These are phyloP conservation scores for Phytophthora brassicae DNA, from an alignment of 352 stramenopile genomes.

Conservation along the genomic window DNA sequence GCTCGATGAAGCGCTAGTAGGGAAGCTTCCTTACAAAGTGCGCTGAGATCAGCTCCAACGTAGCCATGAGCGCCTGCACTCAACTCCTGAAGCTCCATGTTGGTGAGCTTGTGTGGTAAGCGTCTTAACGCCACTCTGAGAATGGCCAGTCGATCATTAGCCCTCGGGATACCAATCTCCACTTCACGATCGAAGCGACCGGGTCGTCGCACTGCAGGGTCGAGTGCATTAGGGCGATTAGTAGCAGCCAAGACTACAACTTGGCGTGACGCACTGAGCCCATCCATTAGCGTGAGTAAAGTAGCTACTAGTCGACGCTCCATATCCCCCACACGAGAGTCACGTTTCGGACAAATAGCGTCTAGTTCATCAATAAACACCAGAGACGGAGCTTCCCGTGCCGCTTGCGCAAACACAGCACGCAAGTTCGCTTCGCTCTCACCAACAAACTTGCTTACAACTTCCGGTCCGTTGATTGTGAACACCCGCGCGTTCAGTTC, in stretches of 20 bases:
- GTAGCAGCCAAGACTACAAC: slow-evolving; percentile 81
- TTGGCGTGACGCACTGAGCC: slow-evolving; percentile 57
- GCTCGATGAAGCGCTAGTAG: slow-evolving; percentile 64
- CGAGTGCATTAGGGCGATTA: slow-evolving; percentile 89
- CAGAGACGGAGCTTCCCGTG: slow-evolving; percentile 50
- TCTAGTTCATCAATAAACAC: slow-evolving; percentile 93
- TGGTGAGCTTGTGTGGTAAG: slow-evolving; percentile 74
- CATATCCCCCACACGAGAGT: slow-evolving; percentile 77
- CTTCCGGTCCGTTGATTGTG: slow-evolving; percentile 95
- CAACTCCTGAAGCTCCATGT: slow-evolving; percentile 91
- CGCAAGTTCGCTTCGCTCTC: slow-evolving; percentile 89
- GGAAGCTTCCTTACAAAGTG: slow-evolving; percentile 77
- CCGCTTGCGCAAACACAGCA: slow-evolving; percentile 60
- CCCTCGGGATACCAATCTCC: slow-evolving; percentile 95
- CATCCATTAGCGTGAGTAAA: slow-evolving; percentile 90
- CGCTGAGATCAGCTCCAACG: slow-evolving; percentile 83
- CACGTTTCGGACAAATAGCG: slow-evolving; percentile 86
- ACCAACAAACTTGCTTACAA: slow-evolving; percentile 95
- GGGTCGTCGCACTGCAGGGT: slow-evolving; percentile 92
- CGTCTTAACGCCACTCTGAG: slow-evolving; percentile 89
- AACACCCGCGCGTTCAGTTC: slow-evolving; percentile 95
- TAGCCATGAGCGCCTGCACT: slow-evolving; percentile 95
- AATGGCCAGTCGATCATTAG: slow-evolving; percentile 92
- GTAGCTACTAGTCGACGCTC: slow-evolving; percentile 86
- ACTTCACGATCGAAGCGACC: slow-evolving; percentile 97